These are phyloP conservation scores for Rhodotorula sp. DNA, from an alignment of 1,284 basidiomycete genomes.

Conservation along the genomic window DNA sequence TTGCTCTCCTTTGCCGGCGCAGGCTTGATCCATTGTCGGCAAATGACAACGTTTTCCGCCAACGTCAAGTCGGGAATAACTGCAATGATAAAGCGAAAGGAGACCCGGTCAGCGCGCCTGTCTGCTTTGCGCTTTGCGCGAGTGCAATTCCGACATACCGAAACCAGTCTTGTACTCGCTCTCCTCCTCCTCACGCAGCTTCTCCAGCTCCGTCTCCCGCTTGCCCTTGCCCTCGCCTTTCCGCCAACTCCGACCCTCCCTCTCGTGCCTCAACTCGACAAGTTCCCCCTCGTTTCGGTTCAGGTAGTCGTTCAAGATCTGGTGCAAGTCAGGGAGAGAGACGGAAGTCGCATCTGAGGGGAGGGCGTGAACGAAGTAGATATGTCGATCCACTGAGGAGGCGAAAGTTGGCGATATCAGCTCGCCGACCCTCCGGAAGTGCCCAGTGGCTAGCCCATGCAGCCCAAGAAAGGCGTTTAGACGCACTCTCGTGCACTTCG, in stretches of 20 bases:
- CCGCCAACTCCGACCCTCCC: constrained; percentile 30
- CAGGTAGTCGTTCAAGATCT: constrained; percentile 33
- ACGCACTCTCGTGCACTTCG: constrained; percentile 26
- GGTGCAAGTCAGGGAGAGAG: constrained; percentile 34
- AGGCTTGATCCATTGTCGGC: constrained; percentile 35
- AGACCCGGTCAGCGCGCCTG: not conserved
- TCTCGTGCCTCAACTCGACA: constrained; percentile 25
- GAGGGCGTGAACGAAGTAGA: constrained; percentile 38
- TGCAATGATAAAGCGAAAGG: not conserved
- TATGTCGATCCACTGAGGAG: constrained; percentile 33
- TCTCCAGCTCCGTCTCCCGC: constrained; percentile 37
- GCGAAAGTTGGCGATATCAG: not conserved
- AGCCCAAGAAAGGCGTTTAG: not conserved
- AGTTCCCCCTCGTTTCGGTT: constrained; percentile 32
- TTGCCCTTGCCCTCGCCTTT: constrained; percentile 39
- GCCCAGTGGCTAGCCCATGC: not conserved
- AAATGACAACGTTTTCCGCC: constrained; percentile 35
- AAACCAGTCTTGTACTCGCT: constrained; percentile 37
- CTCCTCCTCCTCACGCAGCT: constrained; percentile 19
- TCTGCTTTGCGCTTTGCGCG: no score
- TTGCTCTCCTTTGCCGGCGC: constrained; percentile 20
- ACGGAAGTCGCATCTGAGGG: constrained; percentile 27
- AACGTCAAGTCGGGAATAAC: constrained; percentile 36
- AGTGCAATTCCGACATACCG: constrained; percentile 13
- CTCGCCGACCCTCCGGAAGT: not conserved